These are phyloP conservation scores for Silybum marianum DNA, from an alignment of 129 eudicot genomes.

Conservation along the genomic window DNA sequence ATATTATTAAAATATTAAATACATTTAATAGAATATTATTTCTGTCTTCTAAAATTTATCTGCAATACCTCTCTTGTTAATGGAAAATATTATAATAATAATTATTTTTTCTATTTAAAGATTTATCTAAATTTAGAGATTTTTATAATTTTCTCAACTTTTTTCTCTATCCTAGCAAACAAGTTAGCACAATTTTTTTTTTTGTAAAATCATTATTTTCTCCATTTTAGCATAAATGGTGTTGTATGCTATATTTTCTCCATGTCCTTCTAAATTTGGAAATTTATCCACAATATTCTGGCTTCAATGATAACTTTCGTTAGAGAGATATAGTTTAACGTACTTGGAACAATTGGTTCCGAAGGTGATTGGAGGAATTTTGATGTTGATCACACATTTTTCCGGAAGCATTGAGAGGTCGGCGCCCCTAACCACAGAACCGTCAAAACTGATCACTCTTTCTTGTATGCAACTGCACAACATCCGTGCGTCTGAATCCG, in stretches of 20 bases:
- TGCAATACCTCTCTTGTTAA: too few species aligned
- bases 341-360: conserved; percentile 25
- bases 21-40: too few species aligned
- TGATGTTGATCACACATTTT: conserved; percentile 21
- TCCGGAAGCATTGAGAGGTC: conserved; percentile 30
- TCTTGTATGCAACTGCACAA: conserved; percentile 25
- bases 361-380: conserved; percentile 9
- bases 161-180: too few species aligned
- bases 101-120: too few species aligned
- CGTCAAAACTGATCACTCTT: background rate
- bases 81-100: too few species aligned
- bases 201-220: too few species aligned
- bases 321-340: background rate
- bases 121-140: too few species aligned
- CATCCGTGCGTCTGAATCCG: conserved; percentile 21
- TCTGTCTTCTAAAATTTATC: too few species aligned
- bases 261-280: background rate
- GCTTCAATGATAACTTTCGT: background rate
- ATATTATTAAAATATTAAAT: too few species aligned
- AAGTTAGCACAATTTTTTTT: too few species aligned
- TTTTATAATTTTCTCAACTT: too few species aligned
- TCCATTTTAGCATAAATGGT: too few species aligned
- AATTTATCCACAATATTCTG: background rate
- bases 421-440: background rate
- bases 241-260: background rate